phyloP scores from a whole-genome alignment of 2,329 filamentous ascomycete genomes.

The Intubia oerlemansii region DNA sequence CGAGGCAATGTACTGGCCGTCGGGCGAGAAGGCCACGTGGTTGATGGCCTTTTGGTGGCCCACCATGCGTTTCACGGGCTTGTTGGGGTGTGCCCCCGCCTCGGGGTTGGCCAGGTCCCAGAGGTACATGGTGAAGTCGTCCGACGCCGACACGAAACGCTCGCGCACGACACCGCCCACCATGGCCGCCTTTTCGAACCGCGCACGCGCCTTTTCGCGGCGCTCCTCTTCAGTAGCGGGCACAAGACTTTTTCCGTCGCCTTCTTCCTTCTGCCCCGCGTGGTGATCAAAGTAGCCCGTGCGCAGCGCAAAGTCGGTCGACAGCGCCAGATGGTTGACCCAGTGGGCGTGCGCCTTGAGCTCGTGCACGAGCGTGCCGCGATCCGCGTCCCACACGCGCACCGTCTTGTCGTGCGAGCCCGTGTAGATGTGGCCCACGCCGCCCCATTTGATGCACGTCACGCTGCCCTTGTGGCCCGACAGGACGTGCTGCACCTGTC shows the following conservation, averaged over 20 bases:
- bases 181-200: slow-evolving; percentile 70
- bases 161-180: slow-evolving; percentile 61
- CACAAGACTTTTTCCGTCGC: no score
- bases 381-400: slow-evolving; percentile 68
- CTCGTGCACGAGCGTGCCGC: slow-evolving; percentile 62
- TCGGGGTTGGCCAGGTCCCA: slow-evolving; percentile 55
- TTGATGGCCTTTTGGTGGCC: slow-evolving; percentile 96
- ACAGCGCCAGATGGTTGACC: slow-evolving; percentile 87
- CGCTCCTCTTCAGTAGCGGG: slow-evolving; percentile 51
- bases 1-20: slow-evolving; percentile 71
- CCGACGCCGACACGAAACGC: slow-evolving; percentile 60
- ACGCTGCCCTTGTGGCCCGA: slow-evolving; percentile 79
- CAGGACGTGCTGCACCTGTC: slow-evolving; percentile 60
- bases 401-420: slow-evolving; percentile 81
- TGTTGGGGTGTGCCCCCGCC: slow-evolving; percentile 37
- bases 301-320: slow-evolving; percentile 73
- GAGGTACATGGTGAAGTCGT: slow-evolving; percentile 91
- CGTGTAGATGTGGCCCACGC: slow-evolving; percentile 67
- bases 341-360: slow-evolving; percentile 63
- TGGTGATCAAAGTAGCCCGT: slow-evolving; percentile 78
- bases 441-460: slow-evolving; percentile 85
- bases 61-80: slow-evolving; percentile 71
- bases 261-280: slow-evolving; percentile 39
- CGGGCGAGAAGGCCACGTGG: slow-evolving; percentile 83
- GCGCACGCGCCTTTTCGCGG: slow-evolving; percentile 50